phyloP scores from a whole-genome alignment of 1,284 basidiomycete species.

The Ceratobasidium sp. region DNA sequence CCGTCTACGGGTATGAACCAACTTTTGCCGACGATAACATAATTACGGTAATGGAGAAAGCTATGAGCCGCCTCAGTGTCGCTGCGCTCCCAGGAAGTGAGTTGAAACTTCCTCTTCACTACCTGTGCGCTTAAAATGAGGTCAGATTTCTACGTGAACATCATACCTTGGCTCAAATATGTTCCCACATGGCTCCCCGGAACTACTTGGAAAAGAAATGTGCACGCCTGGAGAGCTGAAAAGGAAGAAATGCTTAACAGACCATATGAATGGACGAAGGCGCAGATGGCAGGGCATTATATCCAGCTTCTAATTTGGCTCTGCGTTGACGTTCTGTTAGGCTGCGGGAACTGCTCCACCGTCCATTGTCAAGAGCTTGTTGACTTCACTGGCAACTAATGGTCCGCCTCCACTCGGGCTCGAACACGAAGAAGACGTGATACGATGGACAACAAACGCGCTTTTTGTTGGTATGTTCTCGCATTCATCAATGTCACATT shows the following conservation, averaged over 20 bases:
- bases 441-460: not conserved
- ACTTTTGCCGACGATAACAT: not conserved
- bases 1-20: constrained; percentile 20
- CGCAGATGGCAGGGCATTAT: not conserved
- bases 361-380: not conserved
- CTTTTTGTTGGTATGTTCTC: constrained; percentile 3
- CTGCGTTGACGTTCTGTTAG: not conserved
- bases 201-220: constrained; percentile 39
- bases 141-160: constrained; percentile 27
- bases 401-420: too few species aligned
- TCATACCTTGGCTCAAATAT: constrained; percentile 31
- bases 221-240: constrained; percentile 11
- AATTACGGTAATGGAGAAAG: not conserved
- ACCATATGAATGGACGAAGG: constrained; percentile 32
- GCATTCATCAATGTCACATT: not conserved
- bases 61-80: not conserved
- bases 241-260: constrained; percentile 1
- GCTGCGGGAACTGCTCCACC: not conserved
- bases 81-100: not conserved
- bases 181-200: constrained; percentile 43
- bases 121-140: not conserved
- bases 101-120: not conserved
- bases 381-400: not conserved
- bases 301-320: not conserved
- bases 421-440: constrained; percentile 16